Evolutionary conservation across 164 flowering plant genomes (phyloP).

Genomic region (Chimonanthus praecox): DNA sequence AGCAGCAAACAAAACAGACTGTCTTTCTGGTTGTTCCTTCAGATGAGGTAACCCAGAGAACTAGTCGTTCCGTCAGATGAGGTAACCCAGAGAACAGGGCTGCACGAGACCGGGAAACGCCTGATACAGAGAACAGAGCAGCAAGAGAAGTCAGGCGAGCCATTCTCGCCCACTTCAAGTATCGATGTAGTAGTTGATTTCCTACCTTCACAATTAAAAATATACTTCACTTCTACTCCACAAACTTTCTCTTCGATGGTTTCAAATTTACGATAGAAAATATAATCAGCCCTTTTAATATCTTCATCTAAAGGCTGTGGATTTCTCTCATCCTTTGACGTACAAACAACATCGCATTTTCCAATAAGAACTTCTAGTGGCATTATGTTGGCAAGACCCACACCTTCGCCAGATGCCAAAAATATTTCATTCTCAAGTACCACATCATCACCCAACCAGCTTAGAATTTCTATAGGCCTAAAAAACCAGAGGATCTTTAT

Average conservation of each 20-base stretch:
- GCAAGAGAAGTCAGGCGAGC: no score
- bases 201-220: constrained; percentile 40
- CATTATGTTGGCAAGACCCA: constrained; percentile 59
- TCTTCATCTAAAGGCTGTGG: constrained; percentile 67
- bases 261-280: constrained; percentile 69
- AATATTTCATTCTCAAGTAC: constrained; percentile 53
- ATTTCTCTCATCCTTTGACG: constrained; percentile 64
- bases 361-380: constrained; percentile 76
- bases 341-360: constrained; percentile 76
- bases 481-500: constrained; percentile 81
- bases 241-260: constrained; percentile 51
- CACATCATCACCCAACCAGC: constrained; percentile 29
- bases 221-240: constrained; percentile 42
- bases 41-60: no score
- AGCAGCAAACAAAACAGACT: no score
- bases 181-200: constrained; percentile 14
- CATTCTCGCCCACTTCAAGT: constrained; percentile 17
- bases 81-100: no score
- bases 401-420: constrained; percentile 76
- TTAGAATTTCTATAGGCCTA: constrained; percentile 49
- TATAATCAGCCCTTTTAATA: constrained; percentile 49
- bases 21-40: no score
- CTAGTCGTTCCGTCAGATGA: no score
- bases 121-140: no score
- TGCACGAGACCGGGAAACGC: no score